Conservation (phyloP, 352 stramenopile species). For the Phytophthora ohioensis region DNA sequence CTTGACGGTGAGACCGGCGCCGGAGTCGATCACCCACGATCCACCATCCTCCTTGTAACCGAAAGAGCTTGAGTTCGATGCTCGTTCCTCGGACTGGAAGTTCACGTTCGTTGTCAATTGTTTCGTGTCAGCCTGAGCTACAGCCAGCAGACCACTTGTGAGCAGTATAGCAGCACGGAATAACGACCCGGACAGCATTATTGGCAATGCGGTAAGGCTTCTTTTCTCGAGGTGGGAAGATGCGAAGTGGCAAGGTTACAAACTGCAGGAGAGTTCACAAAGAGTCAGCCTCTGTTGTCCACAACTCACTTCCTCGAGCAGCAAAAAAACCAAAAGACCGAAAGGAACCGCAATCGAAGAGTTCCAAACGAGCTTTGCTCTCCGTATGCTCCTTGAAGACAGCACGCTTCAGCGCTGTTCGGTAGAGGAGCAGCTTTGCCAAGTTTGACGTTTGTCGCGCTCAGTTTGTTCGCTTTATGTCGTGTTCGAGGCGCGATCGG, state of each 20-base stretch:
- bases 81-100: too few species aligned
- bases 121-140: constrained; percentile 30
- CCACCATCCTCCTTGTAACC: constrained; percentile 44
- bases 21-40: constrained; percentile 55
- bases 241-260: constrained; percentile 22
- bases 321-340: constrained; percentile 8
- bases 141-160: constrained; percentile 18
- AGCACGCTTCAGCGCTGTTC: constrained; percentile 8
- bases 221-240: constrained; percentile 22
- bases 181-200: constrained; percentile 30
- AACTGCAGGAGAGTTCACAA: background rate
- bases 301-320: constrained; percentile 1
- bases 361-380: constrained; percentile 24
- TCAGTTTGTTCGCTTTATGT: constrained; percentile 12
- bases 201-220: constrained; percentile 1
- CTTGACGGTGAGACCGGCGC: constrained; percentile 48
- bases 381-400: constrained; percentile 16
- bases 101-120: constrained; percentile 32
- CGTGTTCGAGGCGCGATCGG: background rate
- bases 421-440: background rate
- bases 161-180: constrained; percentile 31
- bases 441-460: background rate
- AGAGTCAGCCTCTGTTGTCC: constrained; percentile 9
- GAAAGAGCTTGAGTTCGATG: constrained; percentile 46
- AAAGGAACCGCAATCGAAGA: constrained; percentile 6